Base-by-base conservation (phyloP, 371 early-diverging fungal genomes). In the Syncephalis plumigaleata region DNA sequence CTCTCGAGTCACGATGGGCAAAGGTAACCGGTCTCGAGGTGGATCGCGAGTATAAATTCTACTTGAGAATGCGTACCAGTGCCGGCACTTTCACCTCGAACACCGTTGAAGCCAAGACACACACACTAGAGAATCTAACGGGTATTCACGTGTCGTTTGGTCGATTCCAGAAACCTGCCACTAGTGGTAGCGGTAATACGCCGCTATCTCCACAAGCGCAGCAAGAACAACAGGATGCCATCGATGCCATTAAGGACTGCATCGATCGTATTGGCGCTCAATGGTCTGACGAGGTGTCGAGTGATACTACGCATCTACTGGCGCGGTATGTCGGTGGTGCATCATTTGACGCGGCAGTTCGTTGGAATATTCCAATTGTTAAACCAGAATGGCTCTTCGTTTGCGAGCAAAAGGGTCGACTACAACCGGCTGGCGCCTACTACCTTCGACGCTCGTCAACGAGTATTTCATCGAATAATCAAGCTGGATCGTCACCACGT, bases 131-230 rank as follows among this genome's bases (percentile, higher is more conserved):
- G 44, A 90, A 96, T 59, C 68, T 96, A 43, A 89, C 88, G n/a
- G 92, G 93, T 23, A 85, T 92, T 49, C 74, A 81, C 49, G 83
- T 90, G 16, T 84, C 83, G 52, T 92, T 94, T 67, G 93, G 92
- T 17, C 69, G 63, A n/a, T 83, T 90, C 60, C 73, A 79, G 44
- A 71, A 75, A 53, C 67, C 71, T 9, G 56, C 54, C 3, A 77
- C 77, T 26, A 48, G 38, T 52, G 25, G 25, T 44, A 39, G 38
- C 46, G 25, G 25, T 44, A 39, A 31, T 31, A 11, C 7, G 11
- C 31, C 31, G 11, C 11, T 31, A 11, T 4, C 31, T 31, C 31
- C 31, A 7, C 31, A 31, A 7, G 31, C 31, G 11, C 31, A 31
- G 11, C 31, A 31, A 31, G 31, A 31, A 31, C 31, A 31, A 31